Percentiles rank a stretch among this genome's conserved stretches.
Evolutionary conservation across 345 rosid species (phyloP).

Genomic region (Brassica incana): DNA sequence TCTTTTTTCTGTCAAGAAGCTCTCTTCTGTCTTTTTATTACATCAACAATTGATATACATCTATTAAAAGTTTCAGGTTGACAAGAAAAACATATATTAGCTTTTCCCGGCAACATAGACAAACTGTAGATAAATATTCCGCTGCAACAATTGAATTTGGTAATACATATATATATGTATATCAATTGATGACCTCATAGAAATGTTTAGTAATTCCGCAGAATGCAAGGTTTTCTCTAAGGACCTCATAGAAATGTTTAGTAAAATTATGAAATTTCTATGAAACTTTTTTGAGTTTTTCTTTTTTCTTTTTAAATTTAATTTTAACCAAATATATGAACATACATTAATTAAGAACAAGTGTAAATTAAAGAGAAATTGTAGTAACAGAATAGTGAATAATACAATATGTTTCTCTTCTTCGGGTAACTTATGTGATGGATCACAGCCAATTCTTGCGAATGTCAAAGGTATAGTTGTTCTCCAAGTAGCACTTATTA

Average conservation of each 20-base stretch:
- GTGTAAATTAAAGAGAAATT: background rate
- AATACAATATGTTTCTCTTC: background rate
- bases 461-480: constrained; percentile 69
- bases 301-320: too few relatives aligned
- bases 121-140: background rate
- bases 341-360: background rate
- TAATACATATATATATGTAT: too few relatives aligned
- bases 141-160: background rate
- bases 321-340: background rate
- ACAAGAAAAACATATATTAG: background rate
- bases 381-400: background rate
- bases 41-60: background rate
- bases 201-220: background rate
- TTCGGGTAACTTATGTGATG: background rate
- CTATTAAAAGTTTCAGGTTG: background rate
- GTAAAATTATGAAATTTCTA: background rate
- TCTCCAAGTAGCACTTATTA: constrained; percentile 75
- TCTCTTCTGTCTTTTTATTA: background rate
- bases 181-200: too few relatives aligned
- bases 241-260: background rate
- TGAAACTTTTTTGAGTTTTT: too few relatives aligned
- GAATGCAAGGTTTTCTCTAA: background rate
- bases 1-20: background rate
- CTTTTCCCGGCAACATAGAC: background rate
- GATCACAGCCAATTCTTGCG: constrained; percentile 58